Percentiles rank a stretch among this genome's conserved stretches.
These are phyloP conservation scores for Penicillium sp. DNA, from an alignment of 2,329 filamentous ascomycete species.

Conservation along the genomic window DNA sequence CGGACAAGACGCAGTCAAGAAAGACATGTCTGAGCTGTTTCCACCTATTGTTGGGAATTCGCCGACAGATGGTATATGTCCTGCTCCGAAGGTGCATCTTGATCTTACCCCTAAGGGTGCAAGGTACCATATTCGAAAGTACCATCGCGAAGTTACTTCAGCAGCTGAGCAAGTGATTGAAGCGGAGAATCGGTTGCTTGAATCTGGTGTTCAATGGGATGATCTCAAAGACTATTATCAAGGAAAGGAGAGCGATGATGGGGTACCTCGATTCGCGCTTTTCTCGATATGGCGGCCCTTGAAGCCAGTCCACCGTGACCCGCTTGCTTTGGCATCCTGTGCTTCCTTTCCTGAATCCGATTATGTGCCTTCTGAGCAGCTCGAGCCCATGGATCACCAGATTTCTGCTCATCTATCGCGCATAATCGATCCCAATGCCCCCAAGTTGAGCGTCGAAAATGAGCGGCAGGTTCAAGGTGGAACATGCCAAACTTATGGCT, in stretches of 20 bases:
- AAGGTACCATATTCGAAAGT: not conserved
- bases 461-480: not conserved
- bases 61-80: not conserved
- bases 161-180: not conserved
- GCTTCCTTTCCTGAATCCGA: not conserved
- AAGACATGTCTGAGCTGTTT: too few species aligned
- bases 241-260: not conserved
- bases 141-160: not conserved
- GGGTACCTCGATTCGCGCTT: not conserved
- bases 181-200: not conserved
- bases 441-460: not conserved
- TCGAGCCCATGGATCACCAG: not conserved
- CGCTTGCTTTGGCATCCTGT: not conserved
- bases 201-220: not conserved
- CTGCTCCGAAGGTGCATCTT: not conserved
- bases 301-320: not conserved
- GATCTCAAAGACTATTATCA: not conserved
- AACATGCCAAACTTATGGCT: not conserved
- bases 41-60: too few species aligned
- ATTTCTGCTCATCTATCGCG: not conserved
- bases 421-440: not conserved
- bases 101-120: not conserved
- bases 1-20: not conserved
- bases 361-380: not conserved
- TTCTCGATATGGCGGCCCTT: not conserved